Conservation (phyloP, 164 flowering plant species). For the Tetracentron sinense region DNA sequence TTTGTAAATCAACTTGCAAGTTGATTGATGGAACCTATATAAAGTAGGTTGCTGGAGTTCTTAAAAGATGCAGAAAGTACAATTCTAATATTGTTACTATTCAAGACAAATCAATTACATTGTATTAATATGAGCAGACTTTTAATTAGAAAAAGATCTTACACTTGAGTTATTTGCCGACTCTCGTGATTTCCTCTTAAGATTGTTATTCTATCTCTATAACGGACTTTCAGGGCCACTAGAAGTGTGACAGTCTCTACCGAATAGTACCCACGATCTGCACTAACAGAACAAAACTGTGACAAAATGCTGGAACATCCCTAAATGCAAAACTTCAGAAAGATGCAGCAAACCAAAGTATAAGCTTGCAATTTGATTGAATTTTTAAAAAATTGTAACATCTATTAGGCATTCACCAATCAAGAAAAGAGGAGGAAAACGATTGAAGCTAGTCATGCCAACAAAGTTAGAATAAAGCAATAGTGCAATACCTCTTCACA, state of each 20-base stretch:
- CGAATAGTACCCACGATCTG: constrained; percentile 54
- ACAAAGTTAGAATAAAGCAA: too few relatives aligned
- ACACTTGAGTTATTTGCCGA: constrained; percentile 55
- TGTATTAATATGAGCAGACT: constrained; percentile 3
- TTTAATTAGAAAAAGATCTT: constrained; percentile 17
- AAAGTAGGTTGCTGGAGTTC: too few relatives aligned
- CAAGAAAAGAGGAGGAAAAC: too few relatives aligned
- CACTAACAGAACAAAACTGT: constrained; percentile 12
- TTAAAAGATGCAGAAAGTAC: too few relatives aligned
- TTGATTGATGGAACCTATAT: background rate
- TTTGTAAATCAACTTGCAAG: background rate
- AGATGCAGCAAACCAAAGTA: background rate
- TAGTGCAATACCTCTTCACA: too few relatives aligned
- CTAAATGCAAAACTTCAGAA: background rate
- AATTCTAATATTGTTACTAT: too few relatives aligned
- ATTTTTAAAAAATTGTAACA: too few relatives aligned
- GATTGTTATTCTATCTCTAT: constrained; percentile 46
- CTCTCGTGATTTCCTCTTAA: constrained; percentile 47
- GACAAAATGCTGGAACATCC: background rate
- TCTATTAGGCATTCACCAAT: too few relatives aligned
- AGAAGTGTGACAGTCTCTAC: constrained; percentile 47
- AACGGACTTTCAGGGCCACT: constrained; percentile 48
- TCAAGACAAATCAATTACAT: background rate
- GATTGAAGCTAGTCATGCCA: too few relatives aligned
- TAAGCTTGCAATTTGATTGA: background rate